phyloP scores from a whole-genome alignment of 1,284 basidiomycete species.

The Amylostereum areolatum region DNA sequence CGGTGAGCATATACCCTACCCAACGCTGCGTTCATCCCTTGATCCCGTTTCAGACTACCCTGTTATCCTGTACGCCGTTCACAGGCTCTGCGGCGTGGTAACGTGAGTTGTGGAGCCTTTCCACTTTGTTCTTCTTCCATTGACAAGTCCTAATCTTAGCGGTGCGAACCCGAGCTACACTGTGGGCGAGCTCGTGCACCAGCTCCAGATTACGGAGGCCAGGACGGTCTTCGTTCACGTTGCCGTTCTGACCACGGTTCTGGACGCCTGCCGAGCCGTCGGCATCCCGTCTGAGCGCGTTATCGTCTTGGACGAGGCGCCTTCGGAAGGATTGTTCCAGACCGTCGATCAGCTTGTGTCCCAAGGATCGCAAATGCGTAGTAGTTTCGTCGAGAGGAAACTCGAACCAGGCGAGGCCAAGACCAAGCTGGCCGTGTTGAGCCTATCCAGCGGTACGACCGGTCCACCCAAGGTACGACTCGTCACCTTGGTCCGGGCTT shows the following conservation, averaged over 20 bases:
- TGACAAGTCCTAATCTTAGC: slow-evolving; percentile 17
- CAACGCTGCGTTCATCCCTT: slow-evolving; percentile 2
- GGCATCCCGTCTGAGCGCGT: slow-evolving; percentile 51
- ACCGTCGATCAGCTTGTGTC: slow-evolving; percentile 51
- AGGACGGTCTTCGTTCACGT: slow-evolving; percentile 55
- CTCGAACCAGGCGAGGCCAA: slow-evolving; percentile 60
- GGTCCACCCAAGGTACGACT: slow-evolving; percentile 59
- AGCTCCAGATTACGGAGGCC: slow-evolving; percentile 49
- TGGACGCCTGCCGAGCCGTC: slow-evolving; percentile 42
- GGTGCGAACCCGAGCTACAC: slow-evolving; percentile 68
- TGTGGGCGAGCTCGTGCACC: slow-evolving; percentile 59
- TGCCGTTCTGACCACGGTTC: slow-evolving; percentile 40
- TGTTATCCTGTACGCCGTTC: slow-evolving; percentile 66
- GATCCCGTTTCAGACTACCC: slow-evolving; percentile 52
- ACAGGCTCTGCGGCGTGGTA: slow-evolving; percentile 65
- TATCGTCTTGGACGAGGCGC: slow-evolving; percentile 40
- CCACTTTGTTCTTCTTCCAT: slow-evolving; percentile 29
- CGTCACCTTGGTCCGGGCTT: no score
- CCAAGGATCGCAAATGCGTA: slow-evolving; percentile 38
- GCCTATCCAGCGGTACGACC: slow-evolving; percentile 80
- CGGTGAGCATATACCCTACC: slow-evolving; percentile 30
- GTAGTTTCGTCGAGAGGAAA: slow-evolving; percentile 40
- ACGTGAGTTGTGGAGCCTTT: slow-evolving; percentile 11
- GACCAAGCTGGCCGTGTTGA: slow-evolving; percentile 67
- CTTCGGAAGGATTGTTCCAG: slow-evolving; percentile 8